Base-by-base conservation (phyloP, 169 alveolate species). In the Eimeria sp. region DNA sequence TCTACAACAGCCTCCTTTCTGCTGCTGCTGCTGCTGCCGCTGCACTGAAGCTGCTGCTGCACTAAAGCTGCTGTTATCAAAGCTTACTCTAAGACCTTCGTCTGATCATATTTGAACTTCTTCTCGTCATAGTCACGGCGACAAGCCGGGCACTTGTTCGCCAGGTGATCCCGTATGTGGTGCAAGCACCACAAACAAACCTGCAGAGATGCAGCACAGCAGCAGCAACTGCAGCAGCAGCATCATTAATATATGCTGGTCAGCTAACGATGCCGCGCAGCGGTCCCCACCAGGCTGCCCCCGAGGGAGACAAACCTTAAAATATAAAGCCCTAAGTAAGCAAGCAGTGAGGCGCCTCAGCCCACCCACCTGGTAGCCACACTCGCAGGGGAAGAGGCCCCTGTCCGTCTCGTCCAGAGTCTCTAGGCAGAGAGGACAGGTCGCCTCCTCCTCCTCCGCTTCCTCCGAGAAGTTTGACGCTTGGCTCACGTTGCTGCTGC, bases 61-160 rank as follows among this genome's bases (percentile, higher is more conserved):
- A 33, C 14, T 30, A 6, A 0, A 33, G 54, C 80, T 71, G 52
- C 54, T 52, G 89, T 37, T 16, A 30, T 52, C 95, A 62, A 30
- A 66, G 30, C 91, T 95, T 91, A 62, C 97, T 97, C 93, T 71
- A n/a, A 37, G 95, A 80, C 72, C 96, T 89, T 83, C 91, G 94
- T 14, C 80, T 96, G 95, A 74, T 97, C 90, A 40, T 68, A 95
- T n/a, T 95, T 95, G 87, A 87, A 89, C 40, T 95, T 95, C 58
- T 97, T 95, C 96, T 98, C 99, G 56, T 98, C 98, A 90, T 98
- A 98, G 89, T 96, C 98, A 80, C 98, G 97, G 85, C 99, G 95
- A 78, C 99, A 98, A 58, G 99, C 99, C 18, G 99, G 99, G 96
- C 99, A 98, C 95, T 98, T 97, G 96, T 98, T 98, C 83, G 98